These are phyloP conservation scores for Phytopythium montanum DNA, from an alignment of 352 stramenopile genomes.

Conservation along the genomic window DNA sequence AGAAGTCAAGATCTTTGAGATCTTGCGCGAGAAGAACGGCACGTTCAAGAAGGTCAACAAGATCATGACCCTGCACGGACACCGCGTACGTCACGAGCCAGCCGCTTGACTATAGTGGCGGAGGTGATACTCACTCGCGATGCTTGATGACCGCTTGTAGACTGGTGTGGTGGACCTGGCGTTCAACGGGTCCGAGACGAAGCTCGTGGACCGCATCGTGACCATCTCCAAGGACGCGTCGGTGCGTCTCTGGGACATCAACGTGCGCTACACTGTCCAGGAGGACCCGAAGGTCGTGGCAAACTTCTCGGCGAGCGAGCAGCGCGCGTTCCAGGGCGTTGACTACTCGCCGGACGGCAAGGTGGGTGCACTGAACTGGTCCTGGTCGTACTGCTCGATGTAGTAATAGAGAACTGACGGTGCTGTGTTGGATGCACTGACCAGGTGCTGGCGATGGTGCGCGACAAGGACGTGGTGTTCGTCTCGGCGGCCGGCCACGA, in stretches of 20 bases:
- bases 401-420: neutral
- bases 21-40: slow-evolving; percentile 68
- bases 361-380: slow-evolving; percentile 17
- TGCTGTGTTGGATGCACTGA: neutral
- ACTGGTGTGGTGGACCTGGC: slow-evolving; percentile 71
- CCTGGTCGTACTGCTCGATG: neutral
- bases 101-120: neutral
- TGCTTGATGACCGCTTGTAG: slow-evolving; percentile 19
- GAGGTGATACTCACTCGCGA: neutral
- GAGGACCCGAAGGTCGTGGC: slow-evolving; percentile 73
- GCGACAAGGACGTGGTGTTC: slow-evolving; percentile 57
- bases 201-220: slow-evolving; percentile 70
- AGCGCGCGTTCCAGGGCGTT: slow-evolving; percentile 52
- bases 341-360: slow-evolving; percentile 69
- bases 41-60: slow-evolving; percentile 82
- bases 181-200: slow-evolving; percentile 65
- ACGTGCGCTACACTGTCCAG: slow-evolving; percentile 75
- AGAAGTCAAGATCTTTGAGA: slow-evolving; percentile 84
- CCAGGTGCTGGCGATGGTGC: slow-evolving; percentile 55
- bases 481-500: slow-evolving; percentile 43
- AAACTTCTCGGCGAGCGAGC: slow-evolving; percentile 49
- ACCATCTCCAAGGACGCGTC: slow-evolving; percentile 79
- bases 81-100: slow-evolving; percentile 35
- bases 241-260: slow-evolving; percentile 78
- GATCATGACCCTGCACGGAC: slow-evolving; percentile 78